Evolutionary conservation across 176 grass and related monocot genomes (phyloP).

Genomic region (Eleusine coracana): DNA sequence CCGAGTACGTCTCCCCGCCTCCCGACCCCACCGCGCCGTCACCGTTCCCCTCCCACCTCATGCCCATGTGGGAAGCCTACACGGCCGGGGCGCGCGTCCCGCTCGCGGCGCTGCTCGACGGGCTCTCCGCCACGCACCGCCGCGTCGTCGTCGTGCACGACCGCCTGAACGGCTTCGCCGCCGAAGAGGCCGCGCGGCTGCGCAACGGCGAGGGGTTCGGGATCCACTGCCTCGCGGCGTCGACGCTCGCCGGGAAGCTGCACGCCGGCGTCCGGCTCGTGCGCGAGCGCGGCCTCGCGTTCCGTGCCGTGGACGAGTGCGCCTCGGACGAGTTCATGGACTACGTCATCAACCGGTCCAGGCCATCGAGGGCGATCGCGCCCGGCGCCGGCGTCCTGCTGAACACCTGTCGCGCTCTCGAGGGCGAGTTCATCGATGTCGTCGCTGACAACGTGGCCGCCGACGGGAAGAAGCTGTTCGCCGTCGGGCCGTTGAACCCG

Average conservation of each 20-base stretch:
- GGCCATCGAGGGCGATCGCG: not conserved
- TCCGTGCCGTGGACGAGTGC: slow-evolving; percentile 20
- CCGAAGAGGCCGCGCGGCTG: slow-evolving; percentile 39
- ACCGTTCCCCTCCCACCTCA: slow-evolving; percentile 53
- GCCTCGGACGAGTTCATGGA: slow-evolving; percentile 35
- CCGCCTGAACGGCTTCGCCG: slow-evolving; percentile 40
- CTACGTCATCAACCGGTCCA: not conserved
- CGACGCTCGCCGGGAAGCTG: not conserved
- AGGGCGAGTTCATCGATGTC: slow-evolving; percentile 47
- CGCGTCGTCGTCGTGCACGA: slow-evolving; percentile 59
- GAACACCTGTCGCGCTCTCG: slow-evolving; percentile 46
- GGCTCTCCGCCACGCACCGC: slow-evolving; percentile 35
- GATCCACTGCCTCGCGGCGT: slow-evolving; percentile 41
- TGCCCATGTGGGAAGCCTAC: slow-evolving; percentile 36
- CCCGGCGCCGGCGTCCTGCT: slow-evolving; percentile 19
- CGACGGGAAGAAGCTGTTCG: slow-evolving; percentile 42
- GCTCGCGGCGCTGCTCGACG: slow-evolving; percentile 41
- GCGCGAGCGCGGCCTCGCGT: not conserved
- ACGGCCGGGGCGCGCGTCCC: slow-evolving; percentile 32
- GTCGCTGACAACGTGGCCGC: slow-evolving; percentile 13
- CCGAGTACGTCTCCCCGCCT: slow-evolving; percentile 39
- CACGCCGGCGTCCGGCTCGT: slow-evolving; percentile 27
- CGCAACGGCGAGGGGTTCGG: slow-evolving; percentile 51
- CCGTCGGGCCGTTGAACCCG: slow-evolving; percentile 58
- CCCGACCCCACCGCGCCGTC: slow-evolving; percentile 29